A percentile compares a stretch with the other conserved stretches of the same genome.
Evolutionary conservation across 768 basidiomycete species (phyloP).

Genomic region (Kwoniella botswanensis): DNA sequence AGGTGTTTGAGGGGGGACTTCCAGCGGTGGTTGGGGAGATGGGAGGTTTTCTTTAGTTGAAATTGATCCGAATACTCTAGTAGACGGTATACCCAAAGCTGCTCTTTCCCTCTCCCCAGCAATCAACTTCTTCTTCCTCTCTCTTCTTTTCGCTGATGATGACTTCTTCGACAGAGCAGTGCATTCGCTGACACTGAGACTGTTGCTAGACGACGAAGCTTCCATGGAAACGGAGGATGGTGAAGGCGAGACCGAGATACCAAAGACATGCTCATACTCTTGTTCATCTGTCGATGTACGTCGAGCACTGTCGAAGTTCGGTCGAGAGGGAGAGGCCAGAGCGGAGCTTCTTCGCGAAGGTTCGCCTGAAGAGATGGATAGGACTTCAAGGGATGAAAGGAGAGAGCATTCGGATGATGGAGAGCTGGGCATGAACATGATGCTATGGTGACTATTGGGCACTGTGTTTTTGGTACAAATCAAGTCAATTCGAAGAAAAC

Average conservation of each 20-base stretch:
- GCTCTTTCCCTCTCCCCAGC: slow-evolving; percentile 24
- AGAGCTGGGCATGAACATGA: background rate
- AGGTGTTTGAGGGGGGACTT: background rate
- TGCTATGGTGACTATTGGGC: background rate
- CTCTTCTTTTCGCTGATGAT: slow-evolving; percentile 13
- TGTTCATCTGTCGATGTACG: background rate
- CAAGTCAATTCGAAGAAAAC: background rate
- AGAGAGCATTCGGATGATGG: slow-evolving; percentile 30
- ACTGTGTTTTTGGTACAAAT: background rate
- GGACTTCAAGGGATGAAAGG: slow-evolving; percentile 26
- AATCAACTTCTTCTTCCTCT: slow-evolving; percentile 23
- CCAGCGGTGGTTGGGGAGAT: too few species aligned
- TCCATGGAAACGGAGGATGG: slow-evolving; percentile 10
- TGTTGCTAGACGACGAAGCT: background rate
- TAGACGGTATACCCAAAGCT: slow-evolving; percentile 6
- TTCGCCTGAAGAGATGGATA: slow-evolving; percentile 24
- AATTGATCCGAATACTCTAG: background rate
- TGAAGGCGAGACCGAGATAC: background rate
- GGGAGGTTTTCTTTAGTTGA: background rate
- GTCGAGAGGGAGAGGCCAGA: background rate
- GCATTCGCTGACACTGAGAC: background rate
- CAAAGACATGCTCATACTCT: slow-evolving; percentile 5
- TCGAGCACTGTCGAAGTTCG: background rate
- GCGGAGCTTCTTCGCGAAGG: slow-evolving; percentile 8
- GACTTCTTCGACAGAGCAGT: background rate